Conservation (phyloP, 2,329 filamentous ascomycete species). For the Knoxdaviesia capensis region DNA sequence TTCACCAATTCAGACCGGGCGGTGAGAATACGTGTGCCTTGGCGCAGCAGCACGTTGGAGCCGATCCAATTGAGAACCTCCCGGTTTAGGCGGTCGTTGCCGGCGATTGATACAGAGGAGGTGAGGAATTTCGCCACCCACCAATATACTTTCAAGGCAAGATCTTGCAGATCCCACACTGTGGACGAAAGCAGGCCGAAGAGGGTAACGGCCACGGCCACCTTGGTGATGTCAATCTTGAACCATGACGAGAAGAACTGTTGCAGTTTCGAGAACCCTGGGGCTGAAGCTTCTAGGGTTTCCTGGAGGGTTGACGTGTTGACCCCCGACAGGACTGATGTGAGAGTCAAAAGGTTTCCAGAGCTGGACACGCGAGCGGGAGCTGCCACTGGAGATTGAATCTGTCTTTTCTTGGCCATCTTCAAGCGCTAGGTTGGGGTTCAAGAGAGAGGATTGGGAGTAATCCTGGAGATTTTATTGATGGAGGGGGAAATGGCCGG, state of each 20-base stretch:
- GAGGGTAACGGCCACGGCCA: constrained; percentile 14
- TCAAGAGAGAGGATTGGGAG: too few species aligned
- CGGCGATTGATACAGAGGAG: constrained; percentile 15
- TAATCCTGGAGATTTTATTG: too few species aligned
- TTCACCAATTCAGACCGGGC: constrained; percentile 13
- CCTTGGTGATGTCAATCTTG: constrained; percentile 13
- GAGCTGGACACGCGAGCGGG: too few species aligned
- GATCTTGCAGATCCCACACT: constrained; percentile 10
- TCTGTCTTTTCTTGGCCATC: too few species aligned
- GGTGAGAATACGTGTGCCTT: constrained; percentile 13
- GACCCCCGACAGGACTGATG: neutral
- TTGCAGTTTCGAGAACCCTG: constrained; percentile 1
- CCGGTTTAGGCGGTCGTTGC: constrained; percentile 16
- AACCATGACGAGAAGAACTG: constrained; percentile 15
- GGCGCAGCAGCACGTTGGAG: constrained; percentile 12
- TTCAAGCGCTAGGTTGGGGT: too few species aligned
- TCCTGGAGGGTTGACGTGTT: neutral
- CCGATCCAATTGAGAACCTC: constrained; percentile 18
- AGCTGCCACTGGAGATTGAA: too few species aligned
- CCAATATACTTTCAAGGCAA: constrained; percentile 14
- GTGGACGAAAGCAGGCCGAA: constrained; percentile 14
- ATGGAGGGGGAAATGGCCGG: too few species aligned
- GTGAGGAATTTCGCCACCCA: constrained; percentile 16
- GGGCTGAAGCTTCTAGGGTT: constrained; percentile 1
- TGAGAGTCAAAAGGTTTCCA: too few species aligned